Conservation (phyloP, 2,329 filamentous ascomycete species). For the Ceratocystis albifundus region DNA sequence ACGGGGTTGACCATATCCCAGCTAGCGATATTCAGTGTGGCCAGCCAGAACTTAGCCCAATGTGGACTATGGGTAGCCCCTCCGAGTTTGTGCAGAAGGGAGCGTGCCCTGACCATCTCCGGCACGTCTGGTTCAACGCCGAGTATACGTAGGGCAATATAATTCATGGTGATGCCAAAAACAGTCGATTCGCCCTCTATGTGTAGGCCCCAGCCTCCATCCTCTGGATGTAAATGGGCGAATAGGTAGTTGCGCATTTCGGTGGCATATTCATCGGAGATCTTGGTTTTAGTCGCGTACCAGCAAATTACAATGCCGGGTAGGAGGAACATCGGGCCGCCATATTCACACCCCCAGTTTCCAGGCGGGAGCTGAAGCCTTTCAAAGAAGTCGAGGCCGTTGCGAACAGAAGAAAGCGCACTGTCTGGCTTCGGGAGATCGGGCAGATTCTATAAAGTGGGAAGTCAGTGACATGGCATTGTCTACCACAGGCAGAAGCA, state of each 20-base stretch:
- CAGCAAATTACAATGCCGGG: slow-evolving; percentile 75
- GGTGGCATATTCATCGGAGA: slow-evolving; percentile 65
- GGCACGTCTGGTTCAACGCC: slow-evolving; percentile 76
- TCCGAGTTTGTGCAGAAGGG: slow-evolving; percentile 70
- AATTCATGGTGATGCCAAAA: slow-evolving; percentile 84
- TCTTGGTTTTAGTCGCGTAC: slow-evolving; percentile 80
- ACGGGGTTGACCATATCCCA: slow-evolving; percentile 95
- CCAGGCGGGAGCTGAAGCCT: slow-evolving; percentile 78
- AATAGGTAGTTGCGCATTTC: slow-evolving; percentile 92
- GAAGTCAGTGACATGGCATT: slow-evolving; percentile 7
- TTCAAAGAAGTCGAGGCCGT: slow-evolving; percentile 80
- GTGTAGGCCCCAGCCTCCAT: slow-evolving; percentile 96
- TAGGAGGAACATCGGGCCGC: slow-evolving; percentile 90
- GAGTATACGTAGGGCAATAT: slow-evolving; percentile 65
- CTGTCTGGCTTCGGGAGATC: slow-evolving; percentile 57
- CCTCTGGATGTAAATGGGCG: slow-evolving; percentile 68
- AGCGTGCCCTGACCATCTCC: slow-evolving; percentile 73
- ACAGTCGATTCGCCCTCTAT: slow-evolving; percentile 88
- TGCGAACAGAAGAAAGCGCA: slow-evolving; percentile 65
- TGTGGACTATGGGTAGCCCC: slow-evolving; percentile 76
- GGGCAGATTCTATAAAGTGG: slow-evolving; percentile 53
- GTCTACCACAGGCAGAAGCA: neutral
- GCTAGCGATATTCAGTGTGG: slow-evolving; percentile 64
- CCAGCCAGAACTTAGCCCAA: slow-evolving; percentile 96
- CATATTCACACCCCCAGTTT: slow-evolving; percentile 96